Evolutionary conservation across 208 protist genomes (phyloP).

Genomic region (Phytomonas francai): DNA sequence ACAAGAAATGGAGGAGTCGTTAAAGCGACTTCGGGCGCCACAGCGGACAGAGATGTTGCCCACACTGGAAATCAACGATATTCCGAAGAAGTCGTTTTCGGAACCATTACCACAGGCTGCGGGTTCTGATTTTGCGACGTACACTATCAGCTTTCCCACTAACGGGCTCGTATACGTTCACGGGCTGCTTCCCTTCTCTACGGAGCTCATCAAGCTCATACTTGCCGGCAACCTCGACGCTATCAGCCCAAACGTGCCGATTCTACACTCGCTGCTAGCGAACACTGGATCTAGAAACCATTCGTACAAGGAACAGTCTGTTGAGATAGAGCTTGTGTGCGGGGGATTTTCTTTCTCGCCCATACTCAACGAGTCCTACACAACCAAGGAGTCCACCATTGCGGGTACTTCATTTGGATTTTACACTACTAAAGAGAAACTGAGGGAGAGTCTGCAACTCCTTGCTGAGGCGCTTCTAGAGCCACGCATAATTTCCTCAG

Average conservation of each 20-base stretch:
- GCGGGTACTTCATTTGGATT: slow-evolving; percentile 70
- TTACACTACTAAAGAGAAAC: slow-evolving; percentile 81
- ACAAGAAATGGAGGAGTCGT: slow-evolving; percentile 54
- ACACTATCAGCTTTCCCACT: slow-evolving; percentile 64
- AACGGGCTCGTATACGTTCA: slow-evolving; percentile 90
- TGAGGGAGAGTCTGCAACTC: slow-evolving; percentile 66
- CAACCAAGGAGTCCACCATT: slow-evolving; percentile 37
- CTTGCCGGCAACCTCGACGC: slow-evolving; percentile 14
- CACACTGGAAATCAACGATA: slow-evolving; percentile 70
- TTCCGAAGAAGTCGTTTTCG: slow-evolving; percentile 57
- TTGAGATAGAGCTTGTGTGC: slow-evolving; percentile 78
- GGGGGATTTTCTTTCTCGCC: slow-evolving; percentile 71
- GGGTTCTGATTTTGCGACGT: slow-evolving; percentile 14
- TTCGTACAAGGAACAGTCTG: slow-evolving; percentile 73
- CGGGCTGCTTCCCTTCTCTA: slow-evolving; percentile 62
- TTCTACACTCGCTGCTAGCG: slow-evolving; percentile 48
- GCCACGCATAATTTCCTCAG: slow-evolving; percentile 41
- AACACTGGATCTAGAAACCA: slow-evolving; percentile 50
- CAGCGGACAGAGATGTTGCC: slow-evolving; percentile 73
- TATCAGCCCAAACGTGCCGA: slow-evolving; percentile 34
- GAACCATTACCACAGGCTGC: slow-evolving; percentile 50
- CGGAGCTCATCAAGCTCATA: slow-evolving; percentile 23
- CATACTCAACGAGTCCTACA: slow-evolving; percentile 68
- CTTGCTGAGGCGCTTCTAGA: slow-evolving; percentile 56
- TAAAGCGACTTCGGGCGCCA: slow-evolving; percentile 48